Evolutionary conservation across 441 rosid genomes (phyloP), one percentile per base, ranked within the genome.

Genomic region (Cnidoscolus chayamansa): DNA sequence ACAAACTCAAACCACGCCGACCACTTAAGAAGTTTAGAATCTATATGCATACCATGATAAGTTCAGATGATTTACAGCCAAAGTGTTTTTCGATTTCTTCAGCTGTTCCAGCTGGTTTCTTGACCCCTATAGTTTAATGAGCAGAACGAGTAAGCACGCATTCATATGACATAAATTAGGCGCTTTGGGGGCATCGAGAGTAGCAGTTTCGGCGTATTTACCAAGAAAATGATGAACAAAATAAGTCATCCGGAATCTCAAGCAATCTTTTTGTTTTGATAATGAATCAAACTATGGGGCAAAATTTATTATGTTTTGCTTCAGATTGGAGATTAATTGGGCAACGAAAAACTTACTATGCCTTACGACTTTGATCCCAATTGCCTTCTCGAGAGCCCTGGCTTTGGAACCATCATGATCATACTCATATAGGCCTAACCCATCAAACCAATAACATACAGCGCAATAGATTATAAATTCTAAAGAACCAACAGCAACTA

Each of bases 1-100:
- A 61, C 60, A 32, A 56, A 56, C 40, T 9, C 2, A 65, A 56
- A 58, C 37, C n/a, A 72, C 64, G 43, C 17, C 54, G 73, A 71
- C 56, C 19, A 76, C 25, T 25, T 53, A 8, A 74, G 73, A 20
- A 72, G 73, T 45, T 77, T 40, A 69, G 76, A n/a, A 68, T 47
- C 17, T 72, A 65, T 47, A 25, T 45, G 65, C 50, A 37, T 81
- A 95, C 99, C 97, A 95, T 91, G 79, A 95, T 85, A 67, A 93
- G 91, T 72, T 89, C 87, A 0, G 95, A 90, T 32, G 97, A 86
- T 73, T 74, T 65, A 73, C 90, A 93, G 72, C 97, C 99, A 84
- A 95, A 95, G 77, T 95, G 97, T 68, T 88, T 85, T 82, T 93
- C 99, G n/a, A 95, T 85, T 79, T 95, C 99, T 80, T 93, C 97